Percentiles rank a stretch among this genome's conserved stretches.
These are phyloP conservation scores for Beta macrorhiza DNA, from an alignment of 179 eudicot genomes.

Conservation along the genomic window DNA sequence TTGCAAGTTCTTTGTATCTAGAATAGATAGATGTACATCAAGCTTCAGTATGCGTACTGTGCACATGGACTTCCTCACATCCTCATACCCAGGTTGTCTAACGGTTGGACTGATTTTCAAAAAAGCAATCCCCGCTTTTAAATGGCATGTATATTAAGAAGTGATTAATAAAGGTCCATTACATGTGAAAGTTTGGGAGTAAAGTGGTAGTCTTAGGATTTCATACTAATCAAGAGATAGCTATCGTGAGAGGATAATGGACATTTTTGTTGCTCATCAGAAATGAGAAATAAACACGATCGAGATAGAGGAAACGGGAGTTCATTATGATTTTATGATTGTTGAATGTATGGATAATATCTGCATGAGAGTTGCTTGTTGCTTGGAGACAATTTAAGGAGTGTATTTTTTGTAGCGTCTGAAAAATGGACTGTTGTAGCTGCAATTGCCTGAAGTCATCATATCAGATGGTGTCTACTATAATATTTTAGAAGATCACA, in stretches of 20 bases:
- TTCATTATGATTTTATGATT: neutral
- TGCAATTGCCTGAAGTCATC: slow-evolving; percentile 8
- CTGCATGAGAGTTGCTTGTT: neutral
- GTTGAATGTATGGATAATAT: slow-evolving; percentile 4
- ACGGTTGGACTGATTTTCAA: neutral
- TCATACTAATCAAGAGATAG: neutral
- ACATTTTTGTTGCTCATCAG: neutral
- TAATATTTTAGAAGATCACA: neutral
- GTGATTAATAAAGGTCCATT: neutral
- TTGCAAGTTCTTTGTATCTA: slow-evolving; percentile 1
- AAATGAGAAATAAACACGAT: neutral
- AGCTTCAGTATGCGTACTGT: slow-evolving; percentile 14
- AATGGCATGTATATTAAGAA: slow-evolving; percentile 3
- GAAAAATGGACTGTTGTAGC: neutral
- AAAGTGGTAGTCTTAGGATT: neutral
- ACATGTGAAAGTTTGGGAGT: neutral
- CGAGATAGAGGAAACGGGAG: neutral
- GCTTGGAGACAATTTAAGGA: neutral
- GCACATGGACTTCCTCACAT: neutral
- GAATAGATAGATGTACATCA: neutral
- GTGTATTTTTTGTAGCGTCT: neutral
- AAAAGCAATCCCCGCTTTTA: neutral
- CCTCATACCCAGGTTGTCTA: neutral
- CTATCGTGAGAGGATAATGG: neutral
- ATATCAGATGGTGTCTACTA: neutral